Conservation (phyloP, 306 rosid species). For the Ammopiptanthus mongolicus region DNA sequence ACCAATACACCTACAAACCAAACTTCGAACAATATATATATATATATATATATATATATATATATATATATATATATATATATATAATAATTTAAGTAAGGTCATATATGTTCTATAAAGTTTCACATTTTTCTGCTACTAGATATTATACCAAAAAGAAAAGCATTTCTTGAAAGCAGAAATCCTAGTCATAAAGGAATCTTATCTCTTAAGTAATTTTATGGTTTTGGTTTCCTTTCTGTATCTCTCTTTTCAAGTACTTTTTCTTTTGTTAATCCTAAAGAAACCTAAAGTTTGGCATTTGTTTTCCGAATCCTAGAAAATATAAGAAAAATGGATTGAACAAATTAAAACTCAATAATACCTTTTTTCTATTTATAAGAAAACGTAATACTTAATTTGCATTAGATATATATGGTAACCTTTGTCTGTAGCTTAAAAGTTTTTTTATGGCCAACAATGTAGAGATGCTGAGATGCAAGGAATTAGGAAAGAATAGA, state of each 20-base stretch:
- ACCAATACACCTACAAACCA: too few relatives aligned
- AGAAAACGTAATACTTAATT: neutral
- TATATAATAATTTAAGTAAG: neutral
- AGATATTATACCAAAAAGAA: constrained; percentile 3
- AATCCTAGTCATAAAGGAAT: constrained; percentile 1
- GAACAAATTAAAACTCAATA: neutral
- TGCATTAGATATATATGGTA: neutral
- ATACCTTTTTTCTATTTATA: neutral
- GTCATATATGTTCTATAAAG: neutral
- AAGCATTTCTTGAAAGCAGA: neutral
- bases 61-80: too few relatives aligned
- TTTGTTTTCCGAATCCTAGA: neutral
- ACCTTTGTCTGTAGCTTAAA: constrained; percentile 24
- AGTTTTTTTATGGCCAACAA: constrained; percentile 1
- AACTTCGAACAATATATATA: too few relatives aligned
- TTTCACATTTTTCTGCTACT: neutral
- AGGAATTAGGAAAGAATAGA: constrained; percentile 12
- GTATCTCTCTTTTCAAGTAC: neutral
- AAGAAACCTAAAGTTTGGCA: constrained; percentile 11
- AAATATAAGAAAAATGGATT: neutral
- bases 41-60: too few relatives aligned
- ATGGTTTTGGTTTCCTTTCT: neutral
- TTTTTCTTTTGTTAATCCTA: constrained; percentile 18
- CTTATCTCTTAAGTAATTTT: constrained; percentile 21
- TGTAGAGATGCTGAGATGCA: neutral